Conservation (phyloP, 2,329 filamentous ascomycete genomes). For the Aspergillus tanneri region DNA sequence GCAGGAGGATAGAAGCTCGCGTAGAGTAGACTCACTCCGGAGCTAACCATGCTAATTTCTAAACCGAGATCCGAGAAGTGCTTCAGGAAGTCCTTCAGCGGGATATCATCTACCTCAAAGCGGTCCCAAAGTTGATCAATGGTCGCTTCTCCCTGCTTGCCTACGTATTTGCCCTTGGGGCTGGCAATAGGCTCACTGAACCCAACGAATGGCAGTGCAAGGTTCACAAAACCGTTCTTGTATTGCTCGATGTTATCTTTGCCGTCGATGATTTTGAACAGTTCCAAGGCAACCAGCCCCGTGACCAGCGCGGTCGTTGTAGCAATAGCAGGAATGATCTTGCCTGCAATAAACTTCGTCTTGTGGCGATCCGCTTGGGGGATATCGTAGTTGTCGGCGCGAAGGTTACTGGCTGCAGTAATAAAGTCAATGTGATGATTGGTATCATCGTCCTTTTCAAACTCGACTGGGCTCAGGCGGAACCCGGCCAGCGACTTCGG, state of each 20-base stretch:
- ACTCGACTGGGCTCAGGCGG: conserved; percentile 88
- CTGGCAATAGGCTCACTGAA: conserved; percentile 96
- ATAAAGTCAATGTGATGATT: conserved; percentile 99
- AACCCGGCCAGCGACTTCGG: conserved; percentile 81
- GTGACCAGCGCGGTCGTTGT: conserved; percentile 96
- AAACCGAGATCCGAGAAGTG: conserved; percentile 80
- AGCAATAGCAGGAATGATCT: conserved; percentile 98
- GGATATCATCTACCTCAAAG: conserved; percentile 85
- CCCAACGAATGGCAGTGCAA: conserved; percentile 94
- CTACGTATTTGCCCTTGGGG: conserved; percentile 86
- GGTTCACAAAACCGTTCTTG: conserved; percentile 98
- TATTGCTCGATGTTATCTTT: conserved; percentile 97
- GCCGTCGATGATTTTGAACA: conserved; percentile 95
- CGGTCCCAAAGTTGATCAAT: conserved; percentile 98
- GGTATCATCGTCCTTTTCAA: conserved; percentile 97
- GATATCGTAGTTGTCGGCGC: conserved; percentile 98
- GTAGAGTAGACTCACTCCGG: conserved; percentile 92
- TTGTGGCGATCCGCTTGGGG: conserved; percentile 88
- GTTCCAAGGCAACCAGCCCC: conserved; percentile 84
- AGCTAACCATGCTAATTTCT: conserved; percentile 87
- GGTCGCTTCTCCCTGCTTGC: conserved; percentile 70
- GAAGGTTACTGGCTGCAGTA: conserved; percentile 91
- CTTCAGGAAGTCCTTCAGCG: conserved; percentile 77
- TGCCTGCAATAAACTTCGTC: conserved; percentile 99
- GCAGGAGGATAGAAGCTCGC: conserved; percentile 86